A percentile compares a stretch with the other conserved stretches of the same genome.
Evolutionary conservation across 179 eudicot species (phyloP).

Genomic region (Corrigiola litoralis): DNA sequence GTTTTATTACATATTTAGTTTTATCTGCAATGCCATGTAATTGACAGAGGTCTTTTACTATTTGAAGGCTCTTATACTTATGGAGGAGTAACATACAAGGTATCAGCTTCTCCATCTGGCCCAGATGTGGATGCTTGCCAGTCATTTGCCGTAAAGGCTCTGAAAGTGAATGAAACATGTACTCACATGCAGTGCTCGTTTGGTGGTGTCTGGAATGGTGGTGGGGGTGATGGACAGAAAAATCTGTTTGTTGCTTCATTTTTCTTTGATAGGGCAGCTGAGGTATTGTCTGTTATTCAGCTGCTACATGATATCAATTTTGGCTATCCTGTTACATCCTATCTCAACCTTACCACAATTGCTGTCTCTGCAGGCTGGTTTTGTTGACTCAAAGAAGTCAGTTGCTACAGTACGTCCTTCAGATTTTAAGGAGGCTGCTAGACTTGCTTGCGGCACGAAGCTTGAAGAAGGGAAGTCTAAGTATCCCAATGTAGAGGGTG

Average conservation of each 20-base stretch:
- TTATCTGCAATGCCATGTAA: not conserved
- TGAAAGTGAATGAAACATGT: slow-evolving; percentile 77
- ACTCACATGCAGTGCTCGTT: slow-evolving; percentile 94
- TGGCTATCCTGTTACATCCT: not conserved
- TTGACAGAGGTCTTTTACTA: not conserved
- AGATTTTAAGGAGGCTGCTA: slow-evolving; percentile 71
- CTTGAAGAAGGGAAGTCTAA: slow-evolving; percentile 59
- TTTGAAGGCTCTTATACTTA: slow-evolving; percentile 65
- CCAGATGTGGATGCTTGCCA: slow-evolving; percentile 55
- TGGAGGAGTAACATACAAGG: slow-evolving; percentile 52
- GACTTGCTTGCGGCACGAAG: slow-evolving; percentile 58
- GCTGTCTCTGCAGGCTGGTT: slow-evolving; percentile 61
- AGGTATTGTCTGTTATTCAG: slow-evolving; percentile 41
- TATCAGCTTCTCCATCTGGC: slow-evolving; percentile 59
- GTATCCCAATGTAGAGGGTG: slow-evolving; percentile 57
- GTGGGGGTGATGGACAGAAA: slow-evolving; percentile 90
- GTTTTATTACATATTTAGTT: too few species aligned
- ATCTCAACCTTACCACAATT: not conserved
- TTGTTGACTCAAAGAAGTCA: slow-evolving; percentile 49
- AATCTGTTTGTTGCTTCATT: slow-evolving; percentile 91
- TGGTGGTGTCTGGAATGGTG: slow-evolving; percentile 94
- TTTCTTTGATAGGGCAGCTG: slow-evolving; percentile 95
- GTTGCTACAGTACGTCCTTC: slow-evolving; percentile 65
- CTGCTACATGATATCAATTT: not conserved
- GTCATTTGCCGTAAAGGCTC: slow-evolving; percentile 52